Evolutionary conservation across 306 rosid species (phyloP), one percentile per base, ranked within the genome.

Genomic region (Neltuma alba): DNA sequence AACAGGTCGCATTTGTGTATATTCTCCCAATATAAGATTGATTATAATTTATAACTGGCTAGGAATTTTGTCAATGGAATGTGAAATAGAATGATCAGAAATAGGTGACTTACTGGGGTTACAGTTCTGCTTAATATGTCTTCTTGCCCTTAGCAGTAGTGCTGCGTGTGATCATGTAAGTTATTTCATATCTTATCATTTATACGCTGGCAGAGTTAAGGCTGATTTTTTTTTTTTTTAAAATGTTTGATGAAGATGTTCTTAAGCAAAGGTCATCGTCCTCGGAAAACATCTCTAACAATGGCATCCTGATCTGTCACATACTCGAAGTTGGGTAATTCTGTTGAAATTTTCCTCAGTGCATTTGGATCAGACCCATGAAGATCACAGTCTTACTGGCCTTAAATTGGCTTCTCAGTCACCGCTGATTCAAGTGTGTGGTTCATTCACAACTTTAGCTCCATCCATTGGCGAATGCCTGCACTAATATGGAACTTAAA

Each of bases 241-340:
- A 47, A 16, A 47, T 47, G 21, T 31, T 71, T 70, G 28, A 27
- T 45, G 30, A 36, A 27, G 8, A 44, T 20, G 72, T 97, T 92
- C 73, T 81, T 91, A 83, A 91, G 91, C 88, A 89, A 92, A 89
- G 97, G 89, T 84, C 85, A 78, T 85, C 97, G 97, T 80, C 94
- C 97, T 79, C 60, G 85, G 76, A 94, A 89, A 89, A 92, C 97
- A 12, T 69, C 87, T 90, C 47, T 92, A 91, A 80, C 87, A 83
- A 74, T 80, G 65, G 91, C 97, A 55, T 86, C 75, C 81, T 71
- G 85, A 91, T 84, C 54, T 89, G 40, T 48, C 52, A 45, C 4
- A 45, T 20, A 4, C 8, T 72, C 87, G 71, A 86, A 86, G 89
- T 91, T 92, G 84, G 82, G 85, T 83, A 86, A 90, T 81, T 88